Conservation (phyloP, 495 filamentous ascomycete species). For the Neurospora sp. region DNA sequence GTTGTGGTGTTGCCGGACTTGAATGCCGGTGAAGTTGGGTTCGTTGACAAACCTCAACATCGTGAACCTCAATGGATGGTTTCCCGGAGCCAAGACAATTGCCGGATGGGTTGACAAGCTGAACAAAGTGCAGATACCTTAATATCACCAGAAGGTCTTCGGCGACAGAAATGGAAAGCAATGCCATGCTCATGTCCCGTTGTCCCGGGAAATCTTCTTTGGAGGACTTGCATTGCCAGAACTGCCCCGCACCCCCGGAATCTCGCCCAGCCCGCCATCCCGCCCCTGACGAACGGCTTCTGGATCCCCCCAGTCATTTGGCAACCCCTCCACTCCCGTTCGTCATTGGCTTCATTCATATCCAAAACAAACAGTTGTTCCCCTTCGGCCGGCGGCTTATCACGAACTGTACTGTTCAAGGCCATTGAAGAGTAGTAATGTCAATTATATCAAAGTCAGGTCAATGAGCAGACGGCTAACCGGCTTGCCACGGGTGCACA, state of each 20-base stretch:
- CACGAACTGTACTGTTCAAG: background rate
- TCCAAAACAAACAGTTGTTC: background rate
- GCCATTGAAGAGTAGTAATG: background rate
- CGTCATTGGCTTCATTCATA: background rate
- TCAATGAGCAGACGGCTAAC: background rate
- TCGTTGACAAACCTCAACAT: background rate
- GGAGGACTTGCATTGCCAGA: background rate
- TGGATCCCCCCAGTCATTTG: background rate
- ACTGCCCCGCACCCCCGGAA: background rate
- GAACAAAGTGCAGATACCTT: no score
- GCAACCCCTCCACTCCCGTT: background rate
- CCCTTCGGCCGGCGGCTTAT: background rate
- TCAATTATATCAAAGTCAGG: background rate
- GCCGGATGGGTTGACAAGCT: background rate
- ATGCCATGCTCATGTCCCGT: background rate
- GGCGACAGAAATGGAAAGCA: background rate
- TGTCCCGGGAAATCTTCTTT: background rate
- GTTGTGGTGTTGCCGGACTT: background rate
- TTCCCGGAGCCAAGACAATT: background rate
- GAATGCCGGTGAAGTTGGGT: background rate
- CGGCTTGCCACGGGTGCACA: background rate
- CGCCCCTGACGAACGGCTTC: background rate
- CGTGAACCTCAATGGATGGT: background rate
- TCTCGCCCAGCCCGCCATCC: background rate
- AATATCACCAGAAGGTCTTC: background rate